phyloP scores from a whole-genome alignment of 2,329 filamentous ascomycete species.

The Chrysosporium keratinophilum region DNA sequence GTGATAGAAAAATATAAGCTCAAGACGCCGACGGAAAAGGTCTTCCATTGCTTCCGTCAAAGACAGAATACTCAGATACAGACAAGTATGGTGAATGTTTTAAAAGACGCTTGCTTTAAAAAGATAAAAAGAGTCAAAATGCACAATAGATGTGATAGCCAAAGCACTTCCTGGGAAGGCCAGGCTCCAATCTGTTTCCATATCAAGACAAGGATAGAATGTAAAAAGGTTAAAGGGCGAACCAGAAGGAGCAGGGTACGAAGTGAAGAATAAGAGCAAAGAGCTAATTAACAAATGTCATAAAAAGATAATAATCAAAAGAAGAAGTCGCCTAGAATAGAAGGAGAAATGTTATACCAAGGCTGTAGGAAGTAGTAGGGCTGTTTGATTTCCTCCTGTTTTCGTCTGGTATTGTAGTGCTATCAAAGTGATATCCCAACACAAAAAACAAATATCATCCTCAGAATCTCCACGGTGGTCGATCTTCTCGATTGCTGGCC shows the following conservation, averaged over 20 bases:
- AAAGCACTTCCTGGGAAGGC: background rate
- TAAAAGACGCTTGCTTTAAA: too few species aligned
- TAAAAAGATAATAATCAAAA: background rate
- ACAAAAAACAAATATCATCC: background rate
- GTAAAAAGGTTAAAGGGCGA: background rate
- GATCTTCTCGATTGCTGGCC: slow-evolving; percentile 19
- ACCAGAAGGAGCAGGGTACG: background rate
- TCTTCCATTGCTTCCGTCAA: too few species aligned
- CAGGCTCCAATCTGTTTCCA: background rate
- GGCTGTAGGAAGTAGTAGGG: too few species aligned
- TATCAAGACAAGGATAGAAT: slow-evolving; percentile 6
- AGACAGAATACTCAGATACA: too few species aligned
- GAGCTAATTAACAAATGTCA: background rate
- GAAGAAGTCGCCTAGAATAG: background rate
- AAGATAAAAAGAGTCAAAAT: background rate
- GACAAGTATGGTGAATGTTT: too few species aligned
- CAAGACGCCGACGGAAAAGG: too few species aligned
- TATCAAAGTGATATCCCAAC: background rate
- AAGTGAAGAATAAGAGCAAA: background rate
- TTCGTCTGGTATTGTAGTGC: slow-evolving; percentile 15
- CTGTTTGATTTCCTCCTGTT: background rate
- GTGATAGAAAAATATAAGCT: too few species aligned
- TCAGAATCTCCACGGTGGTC: slow-evolving; percentile 30
- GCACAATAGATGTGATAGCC: background rate
- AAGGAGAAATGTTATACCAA: background rate